Conservation (phyloP, 2,329 filamentous ascomycete genomes). For the Penicillium sp. region DNA sequence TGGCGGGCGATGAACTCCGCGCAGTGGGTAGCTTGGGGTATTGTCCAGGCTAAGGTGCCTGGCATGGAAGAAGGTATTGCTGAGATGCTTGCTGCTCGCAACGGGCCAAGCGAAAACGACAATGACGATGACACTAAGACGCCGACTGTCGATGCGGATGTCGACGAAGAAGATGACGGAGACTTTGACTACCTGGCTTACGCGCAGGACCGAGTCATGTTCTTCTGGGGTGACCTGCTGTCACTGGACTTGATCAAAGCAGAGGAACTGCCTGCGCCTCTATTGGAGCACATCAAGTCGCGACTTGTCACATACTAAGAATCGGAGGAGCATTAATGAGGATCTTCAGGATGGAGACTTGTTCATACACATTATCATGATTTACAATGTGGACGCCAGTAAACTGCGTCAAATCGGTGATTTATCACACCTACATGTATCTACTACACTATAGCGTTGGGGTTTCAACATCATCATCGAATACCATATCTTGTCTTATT, state of each 20-base stretch:
- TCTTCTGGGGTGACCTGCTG: conserved; percentile 92
- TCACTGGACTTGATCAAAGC: conserved; percentile 69
- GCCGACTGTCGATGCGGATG: conserved; percentile 46
- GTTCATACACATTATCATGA: conserved; percentile 6
- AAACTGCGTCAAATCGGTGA: conserved; percentile 9
- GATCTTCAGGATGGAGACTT: not conserved
- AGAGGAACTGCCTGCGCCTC: conserved; percentile 72
- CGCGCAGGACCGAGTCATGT: conserved; percentile 83
- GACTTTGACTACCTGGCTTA: conserved; percentile 94
- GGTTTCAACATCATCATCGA: conserved; percentile 13
- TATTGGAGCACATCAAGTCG: conserved; percentile 63
- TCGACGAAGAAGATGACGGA: conserved; percentile 68
- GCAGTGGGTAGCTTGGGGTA: conserved; percentile 93
- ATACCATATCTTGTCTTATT: conserved; percentile 8
- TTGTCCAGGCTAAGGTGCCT: conserved; percentile 87
- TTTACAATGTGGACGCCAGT: conserved; percentile 21
- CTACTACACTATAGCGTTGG: conserved; percentile 9
- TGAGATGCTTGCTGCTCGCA: conserved; percentile 16
- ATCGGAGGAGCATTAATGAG: not conserved
- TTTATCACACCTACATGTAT: conserved; percentile 13
- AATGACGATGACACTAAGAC: conserved; percentile 24
- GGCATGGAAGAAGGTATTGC: conserved; percentile 58
- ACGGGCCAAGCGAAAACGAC: conserved; percentile 18
- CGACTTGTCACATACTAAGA: conserved; percentile 62
- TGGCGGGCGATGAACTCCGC: conserved; percentile 89